Conservation (phyloP, 2,329 filamentous ascomycete species). For the Coniochaeta prunicola region DNA sequence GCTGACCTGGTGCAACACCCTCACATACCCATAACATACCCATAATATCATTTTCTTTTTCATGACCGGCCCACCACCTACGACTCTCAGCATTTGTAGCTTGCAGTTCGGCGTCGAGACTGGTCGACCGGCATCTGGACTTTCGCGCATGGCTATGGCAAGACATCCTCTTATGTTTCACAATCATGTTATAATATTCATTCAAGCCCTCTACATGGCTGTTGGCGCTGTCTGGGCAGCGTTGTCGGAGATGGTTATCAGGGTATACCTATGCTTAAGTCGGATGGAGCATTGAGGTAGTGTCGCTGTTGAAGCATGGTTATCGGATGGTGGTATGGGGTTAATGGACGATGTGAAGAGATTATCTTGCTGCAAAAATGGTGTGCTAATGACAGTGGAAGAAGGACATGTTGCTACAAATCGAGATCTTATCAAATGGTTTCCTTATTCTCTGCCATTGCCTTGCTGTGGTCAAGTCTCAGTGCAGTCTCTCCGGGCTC, state of each 20-base stretch:
- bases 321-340: not conserved
- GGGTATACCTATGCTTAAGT: not conserved
- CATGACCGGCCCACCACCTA: not conserved
- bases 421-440: slow-evolving; percentile 5
- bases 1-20: not conserved
- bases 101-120: slow-evolving; percentile 10
- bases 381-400: not conserved
- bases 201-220: not conserved
- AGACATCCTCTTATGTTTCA: not conserved
- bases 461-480: not conserved
- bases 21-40: not conserved
- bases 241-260: not conserved
- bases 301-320: not conserved
- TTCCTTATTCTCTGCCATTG: slow-evolving; percentile 11
- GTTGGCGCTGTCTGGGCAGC: not conserved
- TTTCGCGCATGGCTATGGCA: not conserved
- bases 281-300: not conserved
- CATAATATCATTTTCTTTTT: not conserved
- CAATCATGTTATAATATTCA: not conserved
- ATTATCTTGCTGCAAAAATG: not conserved
- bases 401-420: not conserved
- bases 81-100: not conserved
- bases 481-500: not conserved
- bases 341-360: not conserved
- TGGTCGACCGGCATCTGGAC: not conserved